Percentiles rank a stretch among this genome's conserved stretches.
phyloP scores from a whole-genome alignment of 2,329 filamentous ascomycete species.

The Raffaelea ambrosiae region DNA sequence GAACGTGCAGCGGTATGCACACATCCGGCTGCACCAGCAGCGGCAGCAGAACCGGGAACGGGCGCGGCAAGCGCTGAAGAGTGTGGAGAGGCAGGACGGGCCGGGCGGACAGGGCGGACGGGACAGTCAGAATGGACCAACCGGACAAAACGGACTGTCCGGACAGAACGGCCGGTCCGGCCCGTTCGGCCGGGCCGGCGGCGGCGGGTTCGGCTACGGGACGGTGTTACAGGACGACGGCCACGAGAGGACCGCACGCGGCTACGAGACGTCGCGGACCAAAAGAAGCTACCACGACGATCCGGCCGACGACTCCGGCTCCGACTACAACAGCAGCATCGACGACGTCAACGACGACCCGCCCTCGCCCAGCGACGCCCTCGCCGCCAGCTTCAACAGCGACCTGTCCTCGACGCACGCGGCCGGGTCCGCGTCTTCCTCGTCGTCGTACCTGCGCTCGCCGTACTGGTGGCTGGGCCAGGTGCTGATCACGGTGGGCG shows the following conservation, averaged over 20 bases:
- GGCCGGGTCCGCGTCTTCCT: background rate
- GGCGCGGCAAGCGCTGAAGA: slow-evolving; percentile 45
- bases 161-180: slow-evolving; percentile 5
- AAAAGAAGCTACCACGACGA: slow-evolving; percentile 17
- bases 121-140: too few relatives aligned
- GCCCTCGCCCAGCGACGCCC: slow-evolving; percentile 28
- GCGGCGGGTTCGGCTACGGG: slow-evolving; percentile 30
- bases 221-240: slow-evolving; percentile 22
- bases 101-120: slow-evolving; percentile 21
- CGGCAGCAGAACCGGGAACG: slow-evolving; percentile 48
- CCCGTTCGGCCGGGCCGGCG: slow-evolving; percentile 5
- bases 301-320: slow-evolving; percentile 27
- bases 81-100: slow-evolving; percentile 22
- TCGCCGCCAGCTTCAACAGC: slow-evolving; percentile 22
- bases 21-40: slow-evolving; percentile 72
- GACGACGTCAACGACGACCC: slow-evolving; percentile 16
- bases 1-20: slow-evolving; percentile 93
- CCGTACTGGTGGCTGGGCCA: slow-evolving; percentile 97
- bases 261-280: background rate
- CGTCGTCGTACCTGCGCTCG: slow-evolving; percentile 68
- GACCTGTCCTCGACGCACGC: background rate
- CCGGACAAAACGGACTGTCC: too few relatives aligned
- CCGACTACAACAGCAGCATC: slow-evolving; percentile 24
- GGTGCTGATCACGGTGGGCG: slow-evolving; percentile 82
- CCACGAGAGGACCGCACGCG: slow-evolving; percentile 3